Base-by-base conservation (phyloP, 805 yeast genomes). In the Kazachstania viticola region DNA sequence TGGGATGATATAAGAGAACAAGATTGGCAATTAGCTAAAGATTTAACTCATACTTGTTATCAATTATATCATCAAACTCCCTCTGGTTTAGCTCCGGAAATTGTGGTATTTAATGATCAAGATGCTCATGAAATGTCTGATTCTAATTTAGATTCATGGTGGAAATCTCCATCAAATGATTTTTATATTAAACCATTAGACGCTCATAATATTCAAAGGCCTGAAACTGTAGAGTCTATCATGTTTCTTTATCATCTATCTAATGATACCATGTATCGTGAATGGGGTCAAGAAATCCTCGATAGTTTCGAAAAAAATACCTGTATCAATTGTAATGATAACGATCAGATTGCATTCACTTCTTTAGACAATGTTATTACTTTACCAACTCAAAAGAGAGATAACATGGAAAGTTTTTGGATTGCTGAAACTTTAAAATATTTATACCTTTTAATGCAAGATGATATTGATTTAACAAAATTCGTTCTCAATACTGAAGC, bases 401-500 rank as follows among this genome's bases (percentile, higher is more conserved):
- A 87, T 55, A 82, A 81, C 49, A 71, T 81, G 73, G 95, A 85
- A 57, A 78, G 93, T 14, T 84, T 83, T 64, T 87, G 96, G 96
- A 65, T 82, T 31, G 87, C 95, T 2, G 95, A 87, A 54, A 87
- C 96, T 3, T 67, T 87, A 51, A 87, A 87, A 56, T 87, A 85
- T 56, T 62, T 85, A 25, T 82, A 82, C 48, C 58, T 83, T 35
- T 60, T 84, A 40, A 84, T 84, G 57, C 91, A 81, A 41, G 80
- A 75, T 37, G 65, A 73, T 34, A 58, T 80, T 40, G 84, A 87
- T 19, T 60, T 85, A 43, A 71, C 71, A 29, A 59, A 75, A 36
- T 69, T 75, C 33, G 84, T 87, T 5, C 83, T 82, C 64, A 87
- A 83, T 59, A 84, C 95, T 2, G 95, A 85, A 51, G 96, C 94